Percentiles rank a stretch among this genome's conserved stretches.
phyloP scores from a whole-genome alignment of 139 green algal genomes.

The Chlorella sp. region DNA sequence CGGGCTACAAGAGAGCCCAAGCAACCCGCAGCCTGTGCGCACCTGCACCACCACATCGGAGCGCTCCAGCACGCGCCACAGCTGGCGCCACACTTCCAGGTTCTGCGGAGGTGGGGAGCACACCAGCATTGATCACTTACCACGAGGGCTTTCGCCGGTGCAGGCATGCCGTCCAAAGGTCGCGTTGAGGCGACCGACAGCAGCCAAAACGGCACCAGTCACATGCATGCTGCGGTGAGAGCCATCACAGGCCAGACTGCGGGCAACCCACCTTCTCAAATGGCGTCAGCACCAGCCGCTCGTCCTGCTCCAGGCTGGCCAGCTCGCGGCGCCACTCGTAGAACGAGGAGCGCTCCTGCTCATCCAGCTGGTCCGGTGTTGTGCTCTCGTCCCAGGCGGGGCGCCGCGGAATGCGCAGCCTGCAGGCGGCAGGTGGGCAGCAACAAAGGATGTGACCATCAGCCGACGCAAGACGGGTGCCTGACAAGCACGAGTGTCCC shows the following conservation, averaged over 20 bases:
- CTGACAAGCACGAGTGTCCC: too few relatives aligned
- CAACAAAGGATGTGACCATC: not conserved
- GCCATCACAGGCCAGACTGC: too few relatives aligned
- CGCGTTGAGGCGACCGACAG: too few relatives aligned
- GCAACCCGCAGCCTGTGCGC: not conserved
- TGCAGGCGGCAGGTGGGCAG: not conserved
- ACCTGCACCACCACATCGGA: slow-evolving; percentile 93
- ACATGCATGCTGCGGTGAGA: too few relatives aligned
- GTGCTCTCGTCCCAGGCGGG: slow-evolving; percentile 81
- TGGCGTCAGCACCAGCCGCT: slow-evolving; percentile 91
- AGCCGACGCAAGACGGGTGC: not conserved
- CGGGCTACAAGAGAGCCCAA: too few relatives aligned
- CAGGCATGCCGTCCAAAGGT: too few relatives aligned
- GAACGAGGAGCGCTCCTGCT: slow-evolving; percentile 68
- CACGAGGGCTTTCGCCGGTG: too few relatives aligned
- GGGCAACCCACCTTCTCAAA: slow-evolving; percentile 88
- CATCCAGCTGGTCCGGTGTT: slow-evolving; percentile 85
- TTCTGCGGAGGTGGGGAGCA: slow-evolving; percentile 60
- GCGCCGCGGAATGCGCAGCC: slow-evolving; percentile 74
- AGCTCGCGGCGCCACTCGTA: slow-evolving; percentile 90
- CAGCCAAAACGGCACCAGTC: too few relatives aligned
- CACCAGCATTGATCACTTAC: too few relatives aligned
- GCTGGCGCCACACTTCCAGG: slow-evolving; percentile 98
- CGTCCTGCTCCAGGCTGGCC: slow-evolving; percentile 87
- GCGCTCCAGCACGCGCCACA: slow-evolving; percentile 98